A percentile compares a stretch with the other conserved stretches of the same genome.
phyloP scores from a whole-genome alignment of 306 rosid species.

The Vicia villosa region DNA sequence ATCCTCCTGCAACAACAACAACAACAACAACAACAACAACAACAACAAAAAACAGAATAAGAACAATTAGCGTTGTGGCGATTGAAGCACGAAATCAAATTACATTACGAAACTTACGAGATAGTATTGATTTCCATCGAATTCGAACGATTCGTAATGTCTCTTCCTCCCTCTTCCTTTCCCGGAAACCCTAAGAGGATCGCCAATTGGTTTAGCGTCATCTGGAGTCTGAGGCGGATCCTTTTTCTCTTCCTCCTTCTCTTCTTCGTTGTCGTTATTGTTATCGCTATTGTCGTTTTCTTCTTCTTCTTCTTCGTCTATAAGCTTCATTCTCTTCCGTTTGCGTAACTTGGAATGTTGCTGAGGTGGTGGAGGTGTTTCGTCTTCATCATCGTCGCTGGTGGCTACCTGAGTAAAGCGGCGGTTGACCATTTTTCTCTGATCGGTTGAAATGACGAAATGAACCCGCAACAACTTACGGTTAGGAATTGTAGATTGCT shows the following conservation, averaged over 20 bases:
- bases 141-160: conserved; percentile 75
- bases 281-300: conserved; percentile 39
- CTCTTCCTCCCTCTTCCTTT: conserved; percentile 71
- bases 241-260: conserved; percentile 35
- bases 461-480: too few species aligned
- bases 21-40: not conserved
- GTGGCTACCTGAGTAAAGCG: conserved; percentile 72
- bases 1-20: conserved; percentile 65
- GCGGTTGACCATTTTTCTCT: conserved; percentile 62
- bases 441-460: not conserved
- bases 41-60: not conserved
- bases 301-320: conserved; percentile 60
- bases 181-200: conserved; percentile 63
- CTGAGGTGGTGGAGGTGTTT: conserved; percentile 32
- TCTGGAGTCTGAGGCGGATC: conserved; percentile 40
- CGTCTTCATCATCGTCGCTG: conserved; percentile 77
- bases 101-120: conserved; percentile 49
- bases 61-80: not conserved
- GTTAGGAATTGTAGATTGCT: too few species aligned
- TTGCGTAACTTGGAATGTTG: conserved; percentile 8
- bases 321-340: conserved; percentile 65
- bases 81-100: conserved; percentile 9
- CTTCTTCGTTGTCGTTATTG: not conserved
- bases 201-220: conserved; percentile 86
- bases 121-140: conserved; percentile 69